phyloP scores from a whole-genome alignment of 345 rosid species.

The Nephelium lappaceum region DNA sequence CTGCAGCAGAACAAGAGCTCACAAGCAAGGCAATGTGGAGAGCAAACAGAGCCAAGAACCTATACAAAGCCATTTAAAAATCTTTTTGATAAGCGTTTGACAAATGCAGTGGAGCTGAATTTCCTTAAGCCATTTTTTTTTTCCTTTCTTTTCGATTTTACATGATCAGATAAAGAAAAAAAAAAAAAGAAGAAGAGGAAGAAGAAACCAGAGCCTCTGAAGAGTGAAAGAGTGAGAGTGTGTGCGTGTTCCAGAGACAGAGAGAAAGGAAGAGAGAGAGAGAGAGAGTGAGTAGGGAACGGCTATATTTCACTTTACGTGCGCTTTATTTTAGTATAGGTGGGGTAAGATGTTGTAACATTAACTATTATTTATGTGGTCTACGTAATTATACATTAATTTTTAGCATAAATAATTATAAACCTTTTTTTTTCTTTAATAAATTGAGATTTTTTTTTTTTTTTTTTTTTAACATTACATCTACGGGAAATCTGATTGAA shows the following conservation, averaged over 20 bases:
- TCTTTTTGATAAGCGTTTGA: background rate
- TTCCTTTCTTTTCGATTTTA: constrained; percentile 13
- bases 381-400: too few relatives aligned
- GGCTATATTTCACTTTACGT: constrained; percentile 27
- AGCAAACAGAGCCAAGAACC: constrained; percentile 47
- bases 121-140: constrained; percentile 14
- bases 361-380: too few relatives aligned
- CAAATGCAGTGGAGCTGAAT: constrained; percentile 16
- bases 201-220: constrained; percentile 23
- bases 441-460: too few relatives aligned
- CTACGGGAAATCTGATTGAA: too few relatives aligned
- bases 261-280: background rate
- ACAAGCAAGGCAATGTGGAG: constrained; percentile 53
- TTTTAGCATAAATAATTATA: too few relatives aligned
- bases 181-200: background rate
- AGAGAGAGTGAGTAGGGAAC: constrained; percentile 17
- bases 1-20: constrained; percentile 63
- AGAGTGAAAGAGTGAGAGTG: constrained; percentile 3
- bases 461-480: too few relatives aligned
- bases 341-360: background rate
- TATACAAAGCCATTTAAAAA: constrained; percentile 52
- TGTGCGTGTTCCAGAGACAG: constrained; percentile 3
- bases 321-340: background rate
- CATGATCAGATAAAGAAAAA: constrained; percentile 38
- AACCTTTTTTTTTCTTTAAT: too few relatives aligned